These are phyloP conservation scores for Cutaneotrichosporon sp. DNA, from an alignment of 1,284 basidiomycete genomes.

Conservation along the genomic window DNA sequence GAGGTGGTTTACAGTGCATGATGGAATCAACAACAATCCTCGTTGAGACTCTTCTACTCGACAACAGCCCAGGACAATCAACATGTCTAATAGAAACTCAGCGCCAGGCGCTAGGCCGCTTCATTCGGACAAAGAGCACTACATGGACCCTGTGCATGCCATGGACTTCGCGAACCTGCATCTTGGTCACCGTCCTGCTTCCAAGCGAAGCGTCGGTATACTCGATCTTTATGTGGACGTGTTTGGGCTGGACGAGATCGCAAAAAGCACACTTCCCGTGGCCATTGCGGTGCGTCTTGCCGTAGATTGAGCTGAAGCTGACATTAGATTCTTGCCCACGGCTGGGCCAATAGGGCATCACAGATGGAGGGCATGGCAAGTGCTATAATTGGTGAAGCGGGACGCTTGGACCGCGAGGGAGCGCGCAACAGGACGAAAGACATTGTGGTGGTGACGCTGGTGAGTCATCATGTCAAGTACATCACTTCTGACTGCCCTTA, in stretches of 20 bases:
- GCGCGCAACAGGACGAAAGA: slow-evolving; percentile 24
- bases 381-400: slow-evolving; percentile 31
- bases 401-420: slow-evolving; percentile 3
- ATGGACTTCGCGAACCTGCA: slow-evolving; percentile 21
- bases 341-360: slow-evolving; percentile 31
- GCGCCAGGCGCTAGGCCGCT: not conserved
- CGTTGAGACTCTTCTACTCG: too few relatives aligned
- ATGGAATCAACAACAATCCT: too few relatives aligned
- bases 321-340: slow-evolving; percentile 38
- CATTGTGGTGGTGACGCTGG: slow-evolving; percentile 43
- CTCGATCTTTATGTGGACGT: slow-evolving; percentile 36
- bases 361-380: slow-evolving; percentile 33
- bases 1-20: too few relatives aligned
- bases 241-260: slow-evolving; percentile 41
- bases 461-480: slow-evolving; percentile 15
- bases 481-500: too few relatives aligned
- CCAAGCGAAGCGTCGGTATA: slow-evolving; percentile 15
- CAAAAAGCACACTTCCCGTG: slow-evolving; percentile 25
- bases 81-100: not conserved
- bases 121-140: not conserved
- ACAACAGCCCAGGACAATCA: too few relatives aligned
- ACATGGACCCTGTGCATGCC: slow-evolving; percentile 12
- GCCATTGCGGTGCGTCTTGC: slow-evolving; percentile 9
- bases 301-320: not conserved
- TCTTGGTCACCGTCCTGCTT: slow-evolving; percentile 17